Conservation (phyloP, 2,329 filamentous ascomycete genomes). For the Colletotrichum liaoningense region DNA sequence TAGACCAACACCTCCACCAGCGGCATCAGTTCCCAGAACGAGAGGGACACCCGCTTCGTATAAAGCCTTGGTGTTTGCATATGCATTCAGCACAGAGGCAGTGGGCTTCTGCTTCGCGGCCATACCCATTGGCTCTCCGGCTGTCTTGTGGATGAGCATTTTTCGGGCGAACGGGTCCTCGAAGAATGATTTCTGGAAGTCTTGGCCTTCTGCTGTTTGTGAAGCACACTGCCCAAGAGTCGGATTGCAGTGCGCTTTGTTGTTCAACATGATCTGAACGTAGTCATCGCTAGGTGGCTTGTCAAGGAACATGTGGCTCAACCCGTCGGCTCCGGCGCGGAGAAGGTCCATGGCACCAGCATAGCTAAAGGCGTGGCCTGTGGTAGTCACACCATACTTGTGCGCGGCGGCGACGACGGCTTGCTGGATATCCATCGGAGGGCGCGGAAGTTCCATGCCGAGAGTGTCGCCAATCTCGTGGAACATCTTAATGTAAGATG, state of each 20-base stretch:
- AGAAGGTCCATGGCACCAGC: conserved; percentile 43
- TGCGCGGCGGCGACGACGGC: conserved; percentile 32
- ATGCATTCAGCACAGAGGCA: neutral
- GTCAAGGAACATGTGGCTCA: conserved; percentile 46
- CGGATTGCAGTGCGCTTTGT: conserved; percentile 39
- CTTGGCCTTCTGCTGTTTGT: conserved; percentile 39
- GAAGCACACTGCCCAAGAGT: conserved; percentile 39
- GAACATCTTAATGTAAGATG: conserved; percentile 64
- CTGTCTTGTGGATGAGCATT: neutral
- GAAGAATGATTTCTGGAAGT: conserved; percentile 29
- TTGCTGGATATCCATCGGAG: conserved; percentile 55
- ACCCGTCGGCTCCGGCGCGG: conserved; percentile 42
- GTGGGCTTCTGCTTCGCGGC: neutral
- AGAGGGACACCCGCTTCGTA: conserved; percentile 30
- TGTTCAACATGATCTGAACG: conserved; percentile 39
- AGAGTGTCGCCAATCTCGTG: conserved; percentile 58
- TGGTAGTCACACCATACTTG: neutral
- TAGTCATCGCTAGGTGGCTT: conserved; percentile 39
- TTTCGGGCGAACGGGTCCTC: neutral
- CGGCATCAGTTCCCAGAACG: conserved; percentile 36
- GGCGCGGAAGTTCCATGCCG: conserved; percentile 49
- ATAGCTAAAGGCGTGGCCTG: conserved; percentile 28
- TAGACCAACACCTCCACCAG: conserved; percentile 27
- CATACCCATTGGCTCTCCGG: neutral
- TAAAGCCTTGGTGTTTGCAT: neutral